Base-by-base conservation (phyloP, 768 basidiomycete genomes). In the Leccinum imitatum region DNA sequence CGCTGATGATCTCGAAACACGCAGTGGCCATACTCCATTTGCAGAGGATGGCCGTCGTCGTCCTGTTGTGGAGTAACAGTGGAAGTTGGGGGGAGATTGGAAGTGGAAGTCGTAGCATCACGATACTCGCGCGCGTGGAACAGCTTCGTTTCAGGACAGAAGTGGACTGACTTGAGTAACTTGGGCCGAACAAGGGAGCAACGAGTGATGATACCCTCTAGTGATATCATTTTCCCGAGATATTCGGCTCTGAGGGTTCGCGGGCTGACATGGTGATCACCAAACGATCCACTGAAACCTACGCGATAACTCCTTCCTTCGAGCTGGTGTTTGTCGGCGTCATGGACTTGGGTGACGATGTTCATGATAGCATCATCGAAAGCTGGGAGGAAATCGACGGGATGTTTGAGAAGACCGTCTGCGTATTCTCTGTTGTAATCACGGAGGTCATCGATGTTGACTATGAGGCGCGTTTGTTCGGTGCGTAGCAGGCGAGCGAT, bases 171-270 rank as follows among this genome's bases (percentile, higher is more conserved):
- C 72, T 89, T 91, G 71, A 97, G 83, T 93, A 99, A 96, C 78
- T 99, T 99, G 15, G 97, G 97, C 33, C 97, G 89, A 56, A 98
- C 96, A 59, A 99, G 87, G 7, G 95, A 98, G 74, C 97, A 99
- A 59, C 97, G 85, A 4, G 96, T 98, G 63, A 99, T 94, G 71
- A 99, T 99, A 41, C 96, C 97, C 78, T 99, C 97, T 35, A 99
- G 74, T 35, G 91, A 95, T 70, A 98, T 92, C 94, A 98, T 94
- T 76, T 90, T 94, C 53, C 94, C 92, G 19, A 99, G 84, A 73
- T 98, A 90, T 61, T 85, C 82, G 31, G 94, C 90, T 59, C 87
- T 84, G 54, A 99, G 83, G 17, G 94, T 94, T 8, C 97, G 83
- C 51, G 97, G 97, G 75, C 90, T 98, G 73, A 95, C 91, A 74